These are phyloP conservation scores for Fusarium protoensiforme DNA, from an alignment of 2,329 filamentous ascomycete species.

Conservation along the genomic window DNA sequence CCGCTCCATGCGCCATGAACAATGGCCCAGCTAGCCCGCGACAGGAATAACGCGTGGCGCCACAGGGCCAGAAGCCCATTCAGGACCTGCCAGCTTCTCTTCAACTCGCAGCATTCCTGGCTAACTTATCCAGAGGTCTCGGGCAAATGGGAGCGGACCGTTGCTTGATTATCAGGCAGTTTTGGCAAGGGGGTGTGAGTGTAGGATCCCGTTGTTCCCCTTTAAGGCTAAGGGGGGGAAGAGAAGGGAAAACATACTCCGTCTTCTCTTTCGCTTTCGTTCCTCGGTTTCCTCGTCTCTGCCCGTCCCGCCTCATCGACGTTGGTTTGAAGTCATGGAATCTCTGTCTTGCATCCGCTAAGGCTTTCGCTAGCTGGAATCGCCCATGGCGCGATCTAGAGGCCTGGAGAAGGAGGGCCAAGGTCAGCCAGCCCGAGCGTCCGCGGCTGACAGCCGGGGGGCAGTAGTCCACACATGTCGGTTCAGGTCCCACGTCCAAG, in stretches of 20 bases:
- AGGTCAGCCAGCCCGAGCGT: not conserved
- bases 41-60: not conserved
- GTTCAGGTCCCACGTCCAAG: not conserved
- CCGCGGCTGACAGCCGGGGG: not conserved
- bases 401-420: not conserved
- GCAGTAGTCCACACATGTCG: not conserved
- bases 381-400: not conserved
- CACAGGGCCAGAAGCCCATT: not conserved
- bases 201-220: not conserved
- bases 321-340: not conserved
- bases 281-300: not conserved
- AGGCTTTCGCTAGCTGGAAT: not conserved
- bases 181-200: not conserved
- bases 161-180: not conserved
- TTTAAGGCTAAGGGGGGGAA: not conserved
- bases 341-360: constrained; percentile 3
- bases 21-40: not conserved
- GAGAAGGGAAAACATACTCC: not conserved
- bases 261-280: not conserved
- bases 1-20: not conserved
- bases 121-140: not conserved
- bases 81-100: not conserved
- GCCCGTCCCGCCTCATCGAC: not conserved
- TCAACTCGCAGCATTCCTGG: not conserved
- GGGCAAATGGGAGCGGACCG: constrained; percentile 2